These are phyloP conservation scores for Chlamydomonas sphaeroides DNA, from an alignment of 139 green algal genomes.

Conservation along the genomic window DNA sequence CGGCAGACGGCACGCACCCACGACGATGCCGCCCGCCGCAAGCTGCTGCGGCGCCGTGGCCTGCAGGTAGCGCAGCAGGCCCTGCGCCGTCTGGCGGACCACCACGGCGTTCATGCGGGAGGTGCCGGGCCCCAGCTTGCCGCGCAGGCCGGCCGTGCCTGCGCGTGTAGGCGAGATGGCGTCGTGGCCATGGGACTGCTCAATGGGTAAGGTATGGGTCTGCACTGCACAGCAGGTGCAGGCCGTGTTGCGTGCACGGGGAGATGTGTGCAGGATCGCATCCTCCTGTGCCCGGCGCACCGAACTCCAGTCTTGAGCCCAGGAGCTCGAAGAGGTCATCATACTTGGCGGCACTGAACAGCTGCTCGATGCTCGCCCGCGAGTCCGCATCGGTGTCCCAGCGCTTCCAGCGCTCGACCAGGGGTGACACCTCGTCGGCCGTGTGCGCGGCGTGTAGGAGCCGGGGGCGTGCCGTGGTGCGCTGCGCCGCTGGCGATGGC, in stretches of 20 bases:
- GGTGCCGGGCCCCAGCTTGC: constrained; percentile 74
- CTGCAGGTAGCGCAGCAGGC: constrained; percentile 58
- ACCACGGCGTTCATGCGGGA: constrained; percentile 81
- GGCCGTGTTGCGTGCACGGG: no score
- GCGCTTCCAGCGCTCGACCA: constrained; percentile 41
- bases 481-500: no score
- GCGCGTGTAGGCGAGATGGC: not conserved
- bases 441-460: not conserved
- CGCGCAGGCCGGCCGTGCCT: constrained; percentile 82
- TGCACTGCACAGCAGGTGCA: no score
- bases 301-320: constrained; percentile 67
- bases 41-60: constrained; percentile 2
- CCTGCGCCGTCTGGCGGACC: constrained; percentile 84
- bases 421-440: not conserved
- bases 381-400: constrained; percentile 37
- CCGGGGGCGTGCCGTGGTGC: no score
- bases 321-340: constrained; percentile 52
- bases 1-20: constrained; percentile 57
- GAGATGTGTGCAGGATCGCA: no score
- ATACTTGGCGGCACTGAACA: constrained; percentile 20
- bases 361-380: constrained; percentile 30
- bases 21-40: constrained; percentile 34
- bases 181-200: no score
- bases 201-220: not conserved
- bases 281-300: no score